These are phyloP conservation scores for Neurospora sp. DNA, from an alignment of 495 filamentous ascomycete species.

Conservation along the genomic window DNA sequence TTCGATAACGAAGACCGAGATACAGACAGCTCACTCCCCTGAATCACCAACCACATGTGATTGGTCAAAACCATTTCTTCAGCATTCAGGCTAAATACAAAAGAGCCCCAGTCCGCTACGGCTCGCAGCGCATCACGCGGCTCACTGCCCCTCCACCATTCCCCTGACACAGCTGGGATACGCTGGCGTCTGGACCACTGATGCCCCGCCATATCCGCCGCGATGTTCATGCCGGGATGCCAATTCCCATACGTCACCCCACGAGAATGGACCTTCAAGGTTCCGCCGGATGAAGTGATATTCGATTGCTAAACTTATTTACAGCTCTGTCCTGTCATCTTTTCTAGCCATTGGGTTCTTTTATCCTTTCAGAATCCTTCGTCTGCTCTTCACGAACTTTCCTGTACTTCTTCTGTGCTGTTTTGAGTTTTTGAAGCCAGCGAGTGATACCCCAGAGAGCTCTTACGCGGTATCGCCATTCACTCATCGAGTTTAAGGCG, in stretches of 20 bases:
- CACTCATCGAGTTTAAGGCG: neutral
- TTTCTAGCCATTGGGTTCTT: neutral
- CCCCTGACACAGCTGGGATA: neutral
- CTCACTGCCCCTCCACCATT: neutral
- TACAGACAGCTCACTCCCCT: neutral
- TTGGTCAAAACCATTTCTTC: neutral
- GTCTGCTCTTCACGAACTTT: neutral
- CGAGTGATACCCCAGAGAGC: neutral
- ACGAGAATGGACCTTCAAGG: neutral
- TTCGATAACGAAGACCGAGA: neutral
- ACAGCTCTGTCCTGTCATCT: neutral
- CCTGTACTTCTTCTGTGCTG: neutral
- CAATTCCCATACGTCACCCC: neutral
- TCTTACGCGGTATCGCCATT: neutral
- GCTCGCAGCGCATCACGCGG: neutral
- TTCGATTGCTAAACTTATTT: neutral
- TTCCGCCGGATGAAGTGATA: neutral
- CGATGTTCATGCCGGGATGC: neutral
- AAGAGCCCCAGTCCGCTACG: neutral
- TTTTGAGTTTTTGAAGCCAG: neutral
- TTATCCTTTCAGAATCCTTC: neutral
- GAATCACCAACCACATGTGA: neutral
- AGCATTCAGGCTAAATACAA: neutral
- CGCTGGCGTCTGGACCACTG: neutral
- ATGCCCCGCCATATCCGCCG: neutral